phyloP scores from a whole-genome alignment of 2,329 filamentous ascomycete genomes.

The Trichoderma brevicompactum region DNA sequence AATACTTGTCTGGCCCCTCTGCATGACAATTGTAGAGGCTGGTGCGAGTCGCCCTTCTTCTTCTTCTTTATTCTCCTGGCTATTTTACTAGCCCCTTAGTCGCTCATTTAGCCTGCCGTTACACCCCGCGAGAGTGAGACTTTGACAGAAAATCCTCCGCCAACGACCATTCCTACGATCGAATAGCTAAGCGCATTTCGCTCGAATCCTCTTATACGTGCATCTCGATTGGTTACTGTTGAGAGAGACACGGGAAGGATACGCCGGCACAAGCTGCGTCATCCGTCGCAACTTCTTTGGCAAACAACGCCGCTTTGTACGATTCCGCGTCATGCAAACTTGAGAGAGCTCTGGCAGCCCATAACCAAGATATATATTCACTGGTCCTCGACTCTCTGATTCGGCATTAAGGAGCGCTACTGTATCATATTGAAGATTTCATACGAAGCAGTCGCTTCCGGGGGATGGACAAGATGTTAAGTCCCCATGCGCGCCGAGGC shows the following conservation, averaged over 20 bases:
- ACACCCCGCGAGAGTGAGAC: conserved; percentile 31
- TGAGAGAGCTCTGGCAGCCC: conserved; percentile 26
- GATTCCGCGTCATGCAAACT: conserved; percentile 22
- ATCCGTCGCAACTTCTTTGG: conserved; percentile 39
- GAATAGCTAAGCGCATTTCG: not conserved
- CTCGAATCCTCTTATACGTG: conserved; percentile 2
- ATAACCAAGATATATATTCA: conserved; percentile 10
- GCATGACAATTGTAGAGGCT: conserved; percentile 8
- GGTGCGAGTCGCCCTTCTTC: conserved; percentile 1
- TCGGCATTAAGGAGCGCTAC: not conserved
- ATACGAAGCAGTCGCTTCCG: conserved; percentile 8
- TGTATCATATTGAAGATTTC: not conserved
- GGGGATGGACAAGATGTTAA: conserved; percentile 42
- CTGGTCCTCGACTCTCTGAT: not conserved
- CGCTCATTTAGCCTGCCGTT: conserved; percentile 6
- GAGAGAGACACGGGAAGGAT: conserved; percentile 12
- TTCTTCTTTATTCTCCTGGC: not conserved
- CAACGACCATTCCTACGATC: conserved; percentile 13
- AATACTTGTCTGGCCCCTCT: conserved; percentile 6
- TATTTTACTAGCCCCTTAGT: conserved; percentile 12
- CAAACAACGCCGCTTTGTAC: conserved; percentile 4
- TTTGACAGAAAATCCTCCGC: conserved; percentile 39
- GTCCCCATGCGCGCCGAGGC: conserved; percentile 38
- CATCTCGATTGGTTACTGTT: not conserved
- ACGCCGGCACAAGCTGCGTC: conserved; percentile 8